phyloP scores from a whole-genome alignment of 108 stramenopile genomes.

The Nannochloropsis gaditana region DNA sequence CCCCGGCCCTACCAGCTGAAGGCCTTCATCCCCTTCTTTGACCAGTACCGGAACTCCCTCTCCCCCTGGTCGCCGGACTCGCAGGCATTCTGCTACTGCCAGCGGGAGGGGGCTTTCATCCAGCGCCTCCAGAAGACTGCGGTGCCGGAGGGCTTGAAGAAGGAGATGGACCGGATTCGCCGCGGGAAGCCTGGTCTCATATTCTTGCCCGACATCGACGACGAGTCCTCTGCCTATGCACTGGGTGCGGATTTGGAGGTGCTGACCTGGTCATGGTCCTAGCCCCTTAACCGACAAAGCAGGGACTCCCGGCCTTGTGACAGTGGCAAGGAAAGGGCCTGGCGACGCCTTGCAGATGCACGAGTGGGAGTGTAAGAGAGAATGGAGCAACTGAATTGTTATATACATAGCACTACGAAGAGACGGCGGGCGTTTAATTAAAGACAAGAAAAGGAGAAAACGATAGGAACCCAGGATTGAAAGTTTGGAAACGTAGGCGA shows the following conservation, averaged over 20 bases:
- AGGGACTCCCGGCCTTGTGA: too few relatives aligned
- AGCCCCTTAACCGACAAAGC: too few relatives aligned
- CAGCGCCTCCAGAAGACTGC: conserved; percentile 5
- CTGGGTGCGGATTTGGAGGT: not conserved
- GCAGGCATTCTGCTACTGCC: conserved; percentile 6
- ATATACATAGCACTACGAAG: too few relatives aligned
- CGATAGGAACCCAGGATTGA: too few relatives aligned
- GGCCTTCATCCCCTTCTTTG: not conserved
- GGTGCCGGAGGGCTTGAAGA: conserved; percentile 13
- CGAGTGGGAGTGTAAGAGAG: too few relatives aligned
- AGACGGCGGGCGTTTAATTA: too few relatives aligned
- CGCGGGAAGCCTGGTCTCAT: not conserved
- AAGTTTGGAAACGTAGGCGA: too few relatives aligned
- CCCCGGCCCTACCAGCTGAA: not conserved
- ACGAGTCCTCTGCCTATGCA: not conserved
- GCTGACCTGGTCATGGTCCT: not conserved
- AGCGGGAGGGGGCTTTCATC: conserved; percentile 14
- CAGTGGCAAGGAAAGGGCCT: too few relatives aligned
- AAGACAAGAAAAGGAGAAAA: too few relatives aligned
- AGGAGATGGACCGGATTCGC: conserved; percentile 3
- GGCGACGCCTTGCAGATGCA: too few relatives aligned
- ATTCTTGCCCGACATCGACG: conserved; percentile 4
- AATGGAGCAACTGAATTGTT: too few relatives aligned
- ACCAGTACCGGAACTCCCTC: conserved; percentile 17
- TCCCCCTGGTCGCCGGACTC: conserved; percentile 16